Percentiles rank a stretch among this genome's conserved stretches.
These are phyloP conservation scores for Kluyveromyces wickerhamii DNA, from an alignment of 805 yeast species.

Conservation along the genomic window DNA sequence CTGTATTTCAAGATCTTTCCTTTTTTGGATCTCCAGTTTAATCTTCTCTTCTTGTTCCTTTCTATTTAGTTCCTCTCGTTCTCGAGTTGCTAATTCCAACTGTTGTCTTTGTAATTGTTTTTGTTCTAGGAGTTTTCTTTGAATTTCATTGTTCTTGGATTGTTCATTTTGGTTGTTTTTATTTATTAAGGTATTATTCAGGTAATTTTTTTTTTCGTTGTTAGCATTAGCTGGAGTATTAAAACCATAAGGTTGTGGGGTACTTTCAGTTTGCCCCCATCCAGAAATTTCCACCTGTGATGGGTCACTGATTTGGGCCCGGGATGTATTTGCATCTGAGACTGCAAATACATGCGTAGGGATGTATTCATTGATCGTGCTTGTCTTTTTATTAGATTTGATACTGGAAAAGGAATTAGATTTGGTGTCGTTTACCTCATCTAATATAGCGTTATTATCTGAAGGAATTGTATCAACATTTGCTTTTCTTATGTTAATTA, in stretches of 20 bases:
- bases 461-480: slow-evolving; percentile 14
- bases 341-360: too few species aligned
- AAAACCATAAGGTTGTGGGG: too few species aligned
- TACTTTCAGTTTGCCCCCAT: too few species aligned
- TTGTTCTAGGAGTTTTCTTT: slow-evolving; percentile 6
- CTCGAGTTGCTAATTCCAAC: slow-evolving; percentile 9
- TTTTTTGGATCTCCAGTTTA: slow-evolving; percentile 5
- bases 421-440: slow-evolving; percentile 5
- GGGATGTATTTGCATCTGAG: too few species aligned
- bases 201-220: slow-evolving; percentile 4
- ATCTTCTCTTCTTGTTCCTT: slow-evolving; percentile 19
- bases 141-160: slow-evolving; percentile 3
- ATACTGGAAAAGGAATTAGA: too few species aligned
- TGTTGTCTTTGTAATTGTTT: slow-evolving; percentile 5
- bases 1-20: slow-evolving; percentile 6
- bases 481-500: slow-evolving; percentile 35
- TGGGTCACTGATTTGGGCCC: too few species aligned
- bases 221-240: slow-evolving; percentile 8
- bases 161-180: slow-evolving; percentile 6
- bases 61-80: slow-evolving; percentile 11
- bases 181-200: slow-evolving; percentile 8
- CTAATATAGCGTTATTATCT: not conserved
- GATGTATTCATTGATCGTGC: too few species aligned
- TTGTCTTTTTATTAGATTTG: too few species aligned
- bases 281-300: too few species aligned